Conservation (phyloP, 2,329 filamentous ascomycete genomes). For the Penicillium sp. region DNA sequence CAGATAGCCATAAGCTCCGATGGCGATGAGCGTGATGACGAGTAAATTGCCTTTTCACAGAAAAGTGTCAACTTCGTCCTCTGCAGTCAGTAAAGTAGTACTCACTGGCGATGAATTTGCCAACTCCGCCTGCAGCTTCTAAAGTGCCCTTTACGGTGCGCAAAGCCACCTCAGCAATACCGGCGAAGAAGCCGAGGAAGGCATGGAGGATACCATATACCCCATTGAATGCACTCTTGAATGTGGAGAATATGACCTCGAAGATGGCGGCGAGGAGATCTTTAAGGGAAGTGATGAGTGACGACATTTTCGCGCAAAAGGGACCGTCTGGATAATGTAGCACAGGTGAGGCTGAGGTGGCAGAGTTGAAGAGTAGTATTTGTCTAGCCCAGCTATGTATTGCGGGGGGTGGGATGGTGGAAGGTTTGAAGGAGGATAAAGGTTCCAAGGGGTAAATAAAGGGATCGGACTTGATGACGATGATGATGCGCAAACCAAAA, state of each 20-base stretch:
- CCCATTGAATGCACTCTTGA: conserved; percentile 6
- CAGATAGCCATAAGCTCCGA: conserved; percentile 12
- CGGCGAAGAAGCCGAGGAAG: conserved; percentile 5
- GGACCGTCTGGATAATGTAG: background rate
- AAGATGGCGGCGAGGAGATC: conserved; percentile 15
- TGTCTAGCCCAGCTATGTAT: background rate
- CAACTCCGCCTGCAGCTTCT: conserved; percentile 13
- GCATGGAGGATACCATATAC: conserved; percentile 2
- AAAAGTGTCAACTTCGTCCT: background rate
- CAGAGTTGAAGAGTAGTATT: background rate
- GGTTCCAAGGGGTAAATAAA: background rate
- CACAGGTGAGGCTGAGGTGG: background rate
- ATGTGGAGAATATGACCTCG: conserved; percentile 18
- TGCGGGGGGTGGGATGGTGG: background rate
- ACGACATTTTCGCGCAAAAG: conserved; percentile 8
- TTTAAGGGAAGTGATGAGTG: conserved; percentile 17
- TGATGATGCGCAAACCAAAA: background rate
- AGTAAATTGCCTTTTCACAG: conserved; percentile 15
- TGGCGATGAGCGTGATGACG: conserved; percentile 10
- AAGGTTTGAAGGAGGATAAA: background rate
- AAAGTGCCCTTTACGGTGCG: conserved; percentile 1
- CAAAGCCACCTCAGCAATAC: background rate
- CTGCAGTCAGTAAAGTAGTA: background rate
- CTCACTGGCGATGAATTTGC: conserved; percentile 19
- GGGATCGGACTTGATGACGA: background rate